phyloP scores from a whole-genome alignment of 768 basidiomycete species.

The Mycena leptocephala region DNA sequence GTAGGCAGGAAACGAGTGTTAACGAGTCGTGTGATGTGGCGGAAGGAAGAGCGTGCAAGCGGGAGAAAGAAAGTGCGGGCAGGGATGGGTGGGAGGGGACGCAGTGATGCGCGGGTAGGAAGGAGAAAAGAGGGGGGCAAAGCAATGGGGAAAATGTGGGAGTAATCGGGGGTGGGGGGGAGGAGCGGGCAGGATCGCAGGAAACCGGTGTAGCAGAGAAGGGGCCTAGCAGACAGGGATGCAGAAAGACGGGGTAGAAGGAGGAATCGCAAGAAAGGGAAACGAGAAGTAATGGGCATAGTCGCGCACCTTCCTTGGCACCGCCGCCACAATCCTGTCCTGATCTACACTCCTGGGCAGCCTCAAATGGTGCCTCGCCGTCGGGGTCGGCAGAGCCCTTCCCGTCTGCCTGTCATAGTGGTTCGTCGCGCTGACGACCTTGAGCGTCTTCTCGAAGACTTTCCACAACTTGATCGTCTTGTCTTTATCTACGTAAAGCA shows the following conservation, averaged over 20 bases:
- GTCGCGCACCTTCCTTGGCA: constrained; percentile 88
- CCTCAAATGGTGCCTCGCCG: constrained; percentile 72
- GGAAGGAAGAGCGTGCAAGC: no score
- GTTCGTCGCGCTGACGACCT: constrained; percentile 97
- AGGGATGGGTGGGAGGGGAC: no score
- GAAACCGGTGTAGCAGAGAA: no score
- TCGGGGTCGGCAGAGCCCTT: constrained; percentile 77
- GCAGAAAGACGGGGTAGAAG: no score
- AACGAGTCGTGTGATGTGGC: no score
- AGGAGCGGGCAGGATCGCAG: no score
- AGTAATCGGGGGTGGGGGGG: no score
- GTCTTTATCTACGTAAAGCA: constrained; percentile 68
- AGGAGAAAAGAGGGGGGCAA: no score
- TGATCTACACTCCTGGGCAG: constrained; percentile 94
- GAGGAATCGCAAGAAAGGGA: neutral
- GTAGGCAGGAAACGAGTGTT: neutral
- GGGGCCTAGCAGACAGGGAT: no score
- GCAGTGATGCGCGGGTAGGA: no score
- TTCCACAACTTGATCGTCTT: constrained; percentile 99
- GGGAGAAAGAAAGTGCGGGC: no score
- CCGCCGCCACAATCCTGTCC: constrained; percentile 98
- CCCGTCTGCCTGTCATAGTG: constrained; percentile 79
- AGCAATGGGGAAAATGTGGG: no score
- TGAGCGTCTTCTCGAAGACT: constrained; percentile 97
- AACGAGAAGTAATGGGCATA: neutral